Conservation (phyloP, 345 rosid species). For the Camelina sativa region DNA sequence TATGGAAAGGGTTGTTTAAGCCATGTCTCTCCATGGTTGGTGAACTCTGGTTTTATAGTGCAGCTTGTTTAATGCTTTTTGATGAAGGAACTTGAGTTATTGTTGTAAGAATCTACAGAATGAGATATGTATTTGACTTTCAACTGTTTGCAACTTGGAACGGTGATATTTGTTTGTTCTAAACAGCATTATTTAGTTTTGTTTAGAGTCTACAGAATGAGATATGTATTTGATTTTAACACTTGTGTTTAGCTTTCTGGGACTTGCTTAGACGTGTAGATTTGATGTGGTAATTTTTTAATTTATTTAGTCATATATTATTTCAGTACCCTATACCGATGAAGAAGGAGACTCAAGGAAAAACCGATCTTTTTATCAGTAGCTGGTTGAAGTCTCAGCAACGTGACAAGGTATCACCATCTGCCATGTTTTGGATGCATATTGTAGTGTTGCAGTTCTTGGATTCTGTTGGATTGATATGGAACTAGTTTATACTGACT, state of each 20-base stretch:
- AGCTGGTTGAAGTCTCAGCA: slow-evolving; percentile 85
- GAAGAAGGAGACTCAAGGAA: slow-evolving; percentile 88
- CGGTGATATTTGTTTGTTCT: neutral
- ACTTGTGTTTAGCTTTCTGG: neutral
- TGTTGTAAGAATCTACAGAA: neutral
- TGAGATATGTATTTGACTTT: neutral
- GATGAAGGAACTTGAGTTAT: neutral
- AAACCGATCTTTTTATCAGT: slow-evolving; percentile 77
- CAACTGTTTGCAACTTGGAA: neutral
- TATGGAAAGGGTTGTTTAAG: neutral
- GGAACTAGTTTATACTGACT: neutral
- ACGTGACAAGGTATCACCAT: slow-evolving; percentile 75
- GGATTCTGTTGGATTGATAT: slow-evolving; percentile 10
- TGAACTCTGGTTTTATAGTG: neutral
- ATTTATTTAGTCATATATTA: neutral
- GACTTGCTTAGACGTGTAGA: slow-evolving; percentile 1
- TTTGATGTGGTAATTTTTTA: slow-evolving; percentile 18
- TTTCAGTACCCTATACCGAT: slow-evolving; percentile 79
- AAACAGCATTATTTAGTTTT: neutral
- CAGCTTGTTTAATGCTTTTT: neutral
- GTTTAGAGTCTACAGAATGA: no score
- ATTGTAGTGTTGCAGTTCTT: slow-evolving; percentile 2
- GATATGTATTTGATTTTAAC: no score
- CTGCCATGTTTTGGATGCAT: neutral
- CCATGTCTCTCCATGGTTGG: neutral